Base-by-base conservation (phyloP, 2,329 filamentous ascomycete genomes). In the Diplodia mutila region DNA sequence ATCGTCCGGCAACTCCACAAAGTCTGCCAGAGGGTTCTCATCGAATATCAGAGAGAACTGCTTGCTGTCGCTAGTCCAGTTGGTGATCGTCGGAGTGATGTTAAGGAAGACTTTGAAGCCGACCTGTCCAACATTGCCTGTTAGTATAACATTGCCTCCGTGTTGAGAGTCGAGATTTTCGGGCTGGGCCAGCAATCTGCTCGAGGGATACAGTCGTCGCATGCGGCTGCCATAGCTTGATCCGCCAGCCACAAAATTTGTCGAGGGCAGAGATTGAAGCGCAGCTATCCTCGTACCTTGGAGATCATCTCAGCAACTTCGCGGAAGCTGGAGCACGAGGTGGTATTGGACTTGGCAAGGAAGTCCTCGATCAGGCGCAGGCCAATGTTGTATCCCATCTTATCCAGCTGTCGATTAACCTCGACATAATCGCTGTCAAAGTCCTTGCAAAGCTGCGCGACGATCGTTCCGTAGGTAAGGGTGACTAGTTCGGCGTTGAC, bases 61-160 rank as follows among this genome's bases (percentile, higher is more conserved):
- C 78, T 97, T 97, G 82, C 90, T 95, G 80, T 99, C 95, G 77
- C 87, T 92, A 25, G 93, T 95, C 95, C 95, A 99, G 77, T 97
- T 97, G 57, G 93, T 93, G 71, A 98, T 90, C 8, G 90, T 91
- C 0, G 95, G 95, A 4, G 94, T 96, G 73, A 97, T 93, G 76
- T 99, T 99, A 69, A 99, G 87, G 79, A 99, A 99, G 72, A 99
- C 97, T 82, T 99, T 98, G 84, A 99, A 99, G 67, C 95, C 95
- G 71, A 99, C 91, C 92, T 97, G 71, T 37, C 21, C 12, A 11
- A 16, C 25, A 29, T 21, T 46, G 25, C 11, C 2, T 16, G 21
- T 66, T 29, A 66, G 64, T 18, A 57, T 39, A 16, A 11, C 23
- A 53, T 34, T 25, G 12, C 16, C 34, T 7, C 25, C 12, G 12